Evolutionary conservation across 2,329 filamentous ascomycete genomes (phyloP), one percentile per base, ranked within the genome.

Genomic region (Chaetomiaceae sp.): DNA sequence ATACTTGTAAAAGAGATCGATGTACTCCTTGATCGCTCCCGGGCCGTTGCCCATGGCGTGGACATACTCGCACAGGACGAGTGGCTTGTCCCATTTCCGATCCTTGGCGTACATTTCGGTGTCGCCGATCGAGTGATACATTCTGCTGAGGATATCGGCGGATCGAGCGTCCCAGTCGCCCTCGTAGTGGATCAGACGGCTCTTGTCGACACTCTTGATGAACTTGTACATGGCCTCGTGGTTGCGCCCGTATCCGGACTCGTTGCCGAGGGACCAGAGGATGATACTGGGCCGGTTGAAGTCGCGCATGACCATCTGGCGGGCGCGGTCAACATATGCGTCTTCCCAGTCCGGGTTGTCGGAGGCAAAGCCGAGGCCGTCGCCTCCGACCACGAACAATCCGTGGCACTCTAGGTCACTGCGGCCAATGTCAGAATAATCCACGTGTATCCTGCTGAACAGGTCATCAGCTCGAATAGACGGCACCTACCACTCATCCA

Each of bases 1-100:
- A 49, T 83, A 69, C 36, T 69, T 67, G 55, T 78, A 76, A 60
- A 84, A 85, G 0, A 72, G 68, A 20, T 81, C 73, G 40, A 81
- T 66, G 52, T 85, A 85, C 54, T 84, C 81, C 56, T 79, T 74
- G 52, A 84, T 71, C 1, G 74, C 77, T 5, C 82, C 81, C 0
- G 82, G 82, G 0, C 79, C 81, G 52, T 84, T 85, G 1, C 82
- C 82, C 81, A 85, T 84, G 2, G 81, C 79, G 37, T 74, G 71
- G 6, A 64, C 60, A 50, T 67, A 75, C 53, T 77, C 73, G 49
- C 70, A 74, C 27, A 74, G 63, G 2, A 81, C 67, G 4, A 81
- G 62, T 2, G 77, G 78, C 56, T 81, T 74, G n/a, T 53, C 53
- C 60, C 62, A 62, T 3, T 50, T 35, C 15, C 63, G 52, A 22